A percentile compares a stretch with the other conserved stretches of the same genome.
Conservation (phyloP, 192 early-diverging fungal species). For the Mortierella alpina region DNA sequence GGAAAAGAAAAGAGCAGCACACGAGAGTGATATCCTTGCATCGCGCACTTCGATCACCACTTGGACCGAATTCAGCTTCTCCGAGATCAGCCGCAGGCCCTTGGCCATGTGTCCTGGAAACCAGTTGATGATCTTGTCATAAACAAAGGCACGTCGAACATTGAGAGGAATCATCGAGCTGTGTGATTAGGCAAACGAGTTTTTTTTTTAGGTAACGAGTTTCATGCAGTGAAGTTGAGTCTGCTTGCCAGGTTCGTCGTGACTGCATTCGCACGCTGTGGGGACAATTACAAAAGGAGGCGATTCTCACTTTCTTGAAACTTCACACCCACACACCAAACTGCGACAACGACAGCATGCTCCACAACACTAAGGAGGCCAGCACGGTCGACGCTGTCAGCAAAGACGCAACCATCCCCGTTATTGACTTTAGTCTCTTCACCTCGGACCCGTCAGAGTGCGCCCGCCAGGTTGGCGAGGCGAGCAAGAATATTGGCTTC, state of each 20-base stretch:
- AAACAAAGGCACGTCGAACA: slow-evolving; percentile 46
- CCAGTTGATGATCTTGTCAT: slow-evolving; percentile 84
- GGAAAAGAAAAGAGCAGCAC: slow-evolving; percentile 4
- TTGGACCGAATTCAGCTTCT: slow-evolving; percentile 78
- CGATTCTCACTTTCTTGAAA: not conserved
- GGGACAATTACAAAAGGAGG: too few relatives aligned
- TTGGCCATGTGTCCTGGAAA: slow-evolving; percentile 91
- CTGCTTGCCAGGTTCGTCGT: not conserved
- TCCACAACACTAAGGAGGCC: not conserved
- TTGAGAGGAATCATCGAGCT: slow-evolving; percentile 36
- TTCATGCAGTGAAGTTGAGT: not conserved
- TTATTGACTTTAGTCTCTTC: slow-evolving; percentile 71
- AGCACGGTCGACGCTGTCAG: not conserved
- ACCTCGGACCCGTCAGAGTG: slow-evolving; percentile 54
- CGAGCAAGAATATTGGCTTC: slow-evolving; percentile 65
- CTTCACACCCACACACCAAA: not conserved
- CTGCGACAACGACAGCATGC: not conserved
- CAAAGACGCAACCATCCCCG: slow-evolving; percentile 58
- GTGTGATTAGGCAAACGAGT: too few relatives aligned
- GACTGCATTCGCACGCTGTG: not conserved
- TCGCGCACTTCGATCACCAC: slow-evolving; percentile 94
- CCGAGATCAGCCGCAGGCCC: slow-evolving; percentile 79
- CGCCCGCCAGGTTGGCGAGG: slow-evolving; percentile 59
- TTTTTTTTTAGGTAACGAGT: too few relatives aligned
- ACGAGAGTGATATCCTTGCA: slow-evolving; percentile 71